phyloP scores from a whole-genome alignment of 2,329 filamentous ascomycete species.

The Botryotinia narcissicola region DNA sequence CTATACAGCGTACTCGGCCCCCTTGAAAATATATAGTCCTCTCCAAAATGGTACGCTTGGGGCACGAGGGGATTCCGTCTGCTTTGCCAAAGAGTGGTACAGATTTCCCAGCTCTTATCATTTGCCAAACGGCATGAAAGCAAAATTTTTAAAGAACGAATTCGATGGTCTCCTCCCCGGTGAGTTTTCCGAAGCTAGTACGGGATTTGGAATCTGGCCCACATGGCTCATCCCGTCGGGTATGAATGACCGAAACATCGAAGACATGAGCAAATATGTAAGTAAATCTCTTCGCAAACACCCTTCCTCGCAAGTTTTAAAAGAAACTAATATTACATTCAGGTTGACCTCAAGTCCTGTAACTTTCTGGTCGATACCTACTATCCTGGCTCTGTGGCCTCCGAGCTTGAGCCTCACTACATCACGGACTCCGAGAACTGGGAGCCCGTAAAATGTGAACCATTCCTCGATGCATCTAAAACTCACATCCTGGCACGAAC shows the following conservation, averaged over 20 bases:
- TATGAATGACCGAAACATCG: constrained; percentile 88
- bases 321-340: not conserved
- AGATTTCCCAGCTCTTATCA: constrained; percentile 93
- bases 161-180: constrained; percentile 88
- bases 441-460: constrained; percentile 71
- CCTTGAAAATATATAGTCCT: constrained; percentile 66
- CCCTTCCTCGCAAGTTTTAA: no score
- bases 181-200: constrained; percentile 75
- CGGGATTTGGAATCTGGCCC: constrained; percentile 67
- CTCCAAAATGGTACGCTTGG: constrained; percentile 57
- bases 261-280: constrained; percentile 84
- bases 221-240: constrained; percentile 78
- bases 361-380: constrained; percentile 85
- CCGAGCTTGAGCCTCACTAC: constrained; percentile 77
- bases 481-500: constrained; percentile 74
- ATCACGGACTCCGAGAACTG: constrained; percentile 70
- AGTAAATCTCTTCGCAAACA: constrained; percentile 34
- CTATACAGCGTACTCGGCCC: constrained; percentile 79
- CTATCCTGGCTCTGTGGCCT: constrained; percentile 59
- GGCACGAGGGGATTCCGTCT: constrained; percentile 66
- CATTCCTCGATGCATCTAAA: constrained; percentile 75
- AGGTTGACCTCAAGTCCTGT: constrained; percentile 70
- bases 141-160: constrained; percentile 87
- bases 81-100: constrained; percentile 97
- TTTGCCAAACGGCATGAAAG: constrained; percentile 75